These are phyloP conservation scores for Limtongozyma cylindracea DNA, from an alignment of 805 yeast species.

Conservation along the genomic window DNA sequence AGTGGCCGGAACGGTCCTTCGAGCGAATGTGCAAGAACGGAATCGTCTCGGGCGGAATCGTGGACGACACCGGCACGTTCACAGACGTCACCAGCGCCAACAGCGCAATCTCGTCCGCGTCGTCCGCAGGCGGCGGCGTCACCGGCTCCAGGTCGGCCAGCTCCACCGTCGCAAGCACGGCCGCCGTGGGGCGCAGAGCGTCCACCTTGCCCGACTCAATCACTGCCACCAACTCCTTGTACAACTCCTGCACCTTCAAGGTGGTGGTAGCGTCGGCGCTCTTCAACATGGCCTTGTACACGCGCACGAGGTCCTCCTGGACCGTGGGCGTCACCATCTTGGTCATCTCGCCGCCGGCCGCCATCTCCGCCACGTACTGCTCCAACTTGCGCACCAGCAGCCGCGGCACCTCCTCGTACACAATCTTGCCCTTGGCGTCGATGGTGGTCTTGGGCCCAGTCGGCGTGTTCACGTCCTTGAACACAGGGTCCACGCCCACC, in stretches of 20 bases:
- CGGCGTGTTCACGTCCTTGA: constrained; percentile 84
- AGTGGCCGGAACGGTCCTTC: constrained; percentile 47
- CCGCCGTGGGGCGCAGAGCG: constrained; percentile 28
- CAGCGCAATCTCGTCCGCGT: constrained; percentile 69
- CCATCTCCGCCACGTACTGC: constrained; percentile 91
- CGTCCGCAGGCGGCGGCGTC: constrained; percentile 11
- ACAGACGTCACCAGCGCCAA: constrained; percentile 47
- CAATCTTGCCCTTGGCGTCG: constrained; percentile 70
- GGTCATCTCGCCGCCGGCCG: constrained; percentile 77
- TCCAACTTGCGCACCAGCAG: constrained; percentile 84
- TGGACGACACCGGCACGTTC: constrained; percentile 46
- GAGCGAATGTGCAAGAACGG: constrained; percentile 88
- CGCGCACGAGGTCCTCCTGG: constrained; percentile 63
- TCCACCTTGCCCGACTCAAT: constrained; percentile 46
- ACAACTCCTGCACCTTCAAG: constrained; percentile 44
- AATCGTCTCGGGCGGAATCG: constrained; percentile 59
- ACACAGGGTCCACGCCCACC: constrained; percentile 58
- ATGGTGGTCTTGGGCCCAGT: constrained; percentile 86
- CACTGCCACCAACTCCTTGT: constrained; percentile 43
- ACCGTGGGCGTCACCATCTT: constrained; percentile 43
- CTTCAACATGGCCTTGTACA: constrained; percentile 58
- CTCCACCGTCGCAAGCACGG: constrained; percentile 17
- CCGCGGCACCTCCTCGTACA: constrained; percentile 66
- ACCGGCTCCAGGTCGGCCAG: constrained; percentile 20
- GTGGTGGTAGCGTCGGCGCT: constrained; percentile 45